A percentile compares a stretch with the other conserved stretches of the same genome.
Conservation (phyloP, 2,329 filamentous ascomycete species). For the Cytospora piceicola region DNA sequence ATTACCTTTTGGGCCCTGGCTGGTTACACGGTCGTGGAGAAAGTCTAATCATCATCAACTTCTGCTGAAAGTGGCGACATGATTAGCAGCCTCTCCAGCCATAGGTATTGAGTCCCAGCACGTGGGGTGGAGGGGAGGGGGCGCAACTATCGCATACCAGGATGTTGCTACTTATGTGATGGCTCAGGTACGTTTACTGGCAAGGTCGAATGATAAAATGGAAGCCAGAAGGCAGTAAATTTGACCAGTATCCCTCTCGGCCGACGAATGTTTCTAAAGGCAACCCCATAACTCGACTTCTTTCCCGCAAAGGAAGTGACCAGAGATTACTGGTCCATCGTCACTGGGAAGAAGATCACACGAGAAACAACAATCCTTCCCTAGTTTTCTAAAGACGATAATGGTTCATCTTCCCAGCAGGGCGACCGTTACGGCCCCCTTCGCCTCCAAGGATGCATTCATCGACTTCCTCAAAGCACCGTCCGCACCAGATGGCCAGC, state of each 20-base stretch:
- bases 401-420: background rate
- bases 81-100: background rate
- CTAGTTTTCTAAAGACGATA: background rate
- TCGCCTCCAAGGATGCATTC: conserved; percentile 3
- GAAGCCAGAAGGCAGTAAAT: background rate
- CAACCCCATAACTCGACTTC: background rate
- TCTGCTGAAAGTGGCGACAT: background rate
- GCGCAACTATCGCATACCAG: background rate
- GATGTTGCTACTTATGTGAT: background rate
- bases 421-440: background rate
- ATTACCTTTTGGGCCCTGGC: background rate
- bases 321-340: too few species aligned
- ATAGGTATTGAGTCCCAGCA: background rate
- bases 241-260: background rate
- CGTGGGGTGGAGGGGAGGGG: background rate
- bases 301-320: background rate
- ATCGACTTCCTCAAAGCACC: conserved; percentile 16
- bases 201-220: background rate
- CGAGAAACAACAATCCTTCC: background rate
- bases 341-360: background rate
- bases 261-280: background rate
- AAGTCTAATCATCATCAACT: background rate
- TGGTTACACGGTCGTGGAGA: background rate
- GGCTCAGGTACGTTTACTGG: too few species aligned
- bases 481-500: background rate